These are phyloP conservation scores for Trichocomaceae sp. DNA, from an alignment of 2,329 filamentous ascomycete species.

Conservation along the genomic window DNA sequence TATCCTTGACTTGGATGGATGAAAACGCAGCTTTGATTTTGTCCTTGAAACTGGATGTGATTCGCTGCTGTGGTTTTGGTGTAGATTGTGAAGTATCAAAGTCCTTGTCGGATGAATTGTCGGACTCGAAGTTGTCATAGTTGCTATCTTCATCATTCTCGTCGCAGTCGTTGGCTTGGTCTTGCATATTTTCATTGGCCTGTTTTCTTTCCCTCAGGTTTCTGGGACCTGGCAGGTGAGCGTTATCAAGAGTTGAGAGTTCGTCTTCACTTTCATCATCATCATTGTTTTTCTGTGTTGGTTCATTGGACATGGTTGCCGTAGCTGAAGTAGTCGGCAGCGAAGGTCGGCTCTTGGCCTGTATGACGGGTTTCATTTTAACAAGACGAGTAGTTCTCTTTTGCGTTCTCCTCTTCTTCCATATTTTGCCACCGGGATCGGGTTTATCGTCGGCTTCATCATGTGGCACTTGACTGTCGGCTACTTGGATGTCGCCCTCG, in stretches of 20 bases:
- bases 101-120: constrained; percentile 10
- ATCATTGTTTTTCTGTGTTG: constrained; percentile 12
- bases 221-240: neutral
- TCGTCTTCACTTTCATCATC: constrained; percentile 15
- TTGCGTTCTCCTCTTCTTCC: constrained; percentile 46
- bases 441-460: constrained; percentile 1
- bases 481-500: constrained; percentile 24
- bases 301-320: neutral
- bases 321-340: constrained; percentile 6
- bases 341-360: constrained; percentile 20
- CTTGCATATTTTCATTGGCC: neutral
- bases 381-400: constrained; percentile 43
- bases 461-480: constrained; percentile 30
- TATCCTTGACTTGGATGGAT: constrained; percentile 11
- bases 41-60: constrained; percentile 28
- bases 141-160: neutral
- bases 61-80: neutral
- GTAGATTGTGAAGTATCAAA: neutral
- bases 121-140: constrained; percentile 16
- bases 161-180: neutral
- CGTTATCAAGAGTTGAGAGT: constrained; percentile 15
- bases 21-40: constrained; percentile 33
- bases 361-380: constrained; percentile 38
- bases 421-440: constrained; percentile 18
- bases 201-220: neutral